Base-by-base conservation (phyloP, 2,329 filamentous ascomycete genomes). In the Stylonectria norvegica region DNA sequence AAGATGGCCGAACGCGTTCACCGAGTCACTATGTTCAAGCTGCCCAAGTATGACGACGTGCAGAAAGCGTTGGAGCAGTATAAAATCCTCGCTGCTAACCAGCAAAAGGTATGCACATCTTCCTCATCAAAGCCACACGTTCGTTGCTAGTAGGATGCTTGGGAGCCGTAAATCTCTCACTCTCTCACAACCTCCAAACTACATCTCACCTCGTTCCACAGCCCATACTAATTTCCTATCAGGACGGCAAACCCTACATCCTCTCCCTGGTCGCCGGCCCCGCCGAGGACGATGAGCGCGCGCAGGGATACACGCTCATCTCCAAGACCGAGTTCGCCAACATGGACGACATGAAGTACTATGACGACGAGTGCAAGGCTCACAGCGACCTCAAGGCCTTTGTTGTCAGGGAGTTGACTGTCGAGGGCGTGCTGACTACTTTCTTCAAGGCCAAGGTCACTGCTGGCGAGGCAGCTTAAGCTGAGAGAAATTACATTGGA, bases 171-270 rank as follows among this genome's bases (percentile, higher is more conserved):
- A n/a, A n/a, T n/a, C n/a, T n/a, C n/a, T n/a, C n/a, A n/a, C n/a
- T n/a, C n/a, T n/a, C n/a, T n/a, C n/a, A n/a, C n/a, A n/a, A n/a
- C n/a, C n/a, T n/a, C n/a, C n/a, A n/a, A n/a, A n/a, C n/a, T n/a
- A n/a, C n/a, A n/a, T n/a, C n/a, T n/a, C n/a, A n/a, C n/a, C n/a
- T n/a, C n/a, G n/a, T n/a, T n/a, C n/a, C n/a, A n/a, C n/a, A n/a
- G 14, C 11, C 20, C 8, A 25, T 25, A 12, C 22, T 25, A 25
- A 25, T 25, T 18, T 11, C 34, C 20, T 32, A n/a, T 15, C 39
- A 88, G 85, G 75, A 85, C 53, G 83, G 81, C 47, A 80, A 85
- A 59, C 80, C 80, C 2, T 89, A 88, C 61, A 85, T 89, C 49
- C 63, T 80, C 31, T 70, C 71, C 42, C 67, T 78, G 50, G 48